Evolutionary conservation across 805 yeast species (phyloP), one percentile per base, ranked within the genome.

Genomic region (Metschnikowia shivogae): DNA sequence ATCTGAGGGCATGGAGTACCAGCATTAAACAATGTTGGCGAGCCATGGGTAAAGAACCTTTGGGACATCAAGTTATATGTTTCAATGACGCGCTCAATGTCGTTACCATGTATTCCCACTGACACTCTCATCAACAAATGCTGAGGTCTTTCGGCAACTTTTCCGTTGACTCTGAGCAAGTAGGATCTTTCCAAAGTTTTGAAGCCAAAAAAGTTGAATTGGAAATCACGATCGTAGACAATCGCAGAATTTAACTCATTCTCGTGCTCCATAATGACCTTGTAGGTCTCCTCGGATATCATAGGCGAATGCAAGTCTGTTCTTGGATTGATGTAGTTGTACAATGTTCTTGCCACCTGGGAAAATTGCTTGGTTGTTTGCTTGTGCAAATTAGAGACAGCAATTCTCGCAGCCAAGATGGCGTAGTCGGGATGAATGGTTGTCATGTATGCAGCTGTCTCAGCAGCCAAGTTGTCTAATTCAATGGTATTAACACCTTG

Each of bases 361-460:
- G 95, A 84, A 58, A 86, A 92, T 60, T 77, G 85, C 67, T 86
- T 86, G 49, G 89, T 86, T 43, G 97, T 90, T 70, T 89, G 96
- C 70, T 90, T 90, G 73, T 92, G 97, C 62, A 93, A 76, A 65
- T 89, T 89, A 34, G 97, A 87, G 44, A 93, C 84, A 17, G 98
- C 97, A 49, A 92, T 85, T 72, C 99, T 83, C 30, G 98, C 97
- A 44, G 97, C 97, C 57, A 89, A 76, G 35, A 83, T 81, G 24
- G 97, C 97, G 59, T 92, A 90, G 70, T 93, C 98, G n/a, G 98
- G 98, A 66, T 92, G 98, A 51, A 87, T 80, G 10, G 98, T 92
- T 47, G 97, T 89, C 97, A 93, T 88, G 62, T 85, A 86, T 35
- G 98, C 98, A 46, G 97, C 95, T 31, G 97, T 89, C 69, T 93